Base-by-base conservation (phyloP, 2,329 filamentous ascomycete species). In the Exophiala phaeomuriformis region DNA sequence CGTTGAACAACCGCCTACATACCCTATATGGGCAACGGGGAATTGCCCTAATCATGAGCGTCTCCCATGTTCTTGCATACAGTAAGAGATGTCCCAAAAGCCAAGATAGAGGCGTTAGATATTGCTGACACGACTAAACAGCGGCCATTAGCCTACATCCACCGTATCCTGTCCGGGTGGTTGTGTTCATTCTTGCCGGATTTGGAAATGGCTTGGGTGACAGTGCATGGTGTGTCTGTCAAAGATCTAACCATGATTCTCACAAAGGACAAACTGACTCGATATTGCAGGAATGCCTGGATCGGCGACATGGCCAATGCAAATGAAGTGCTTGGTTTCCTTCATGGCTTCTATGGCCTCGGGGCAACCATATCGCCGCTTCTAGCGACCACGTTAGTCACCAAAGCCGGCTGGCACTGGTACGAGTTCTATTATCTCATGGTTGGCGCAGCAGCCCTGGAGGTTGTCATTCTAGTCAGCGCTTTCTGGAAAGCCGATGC, bases 301-400 rank as follows among this genome's bases (percentile, higher is more conserved):
- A 76, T 81, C 29, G 87, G 86, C n/a, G 85, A 83, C 62, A 85
- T 90, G 79, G 74, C 79, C 7, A 79, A 81, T 55, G 78, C 84
- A 6, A 90, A 90, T 66, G 82, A 89, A 65, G 72, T 90, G 6
- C 86, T 31, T 84, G 83, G 63, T 85, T 91, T 82, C 75, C 79
- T 27, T 78, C 81, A 57, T 79, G 85, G 5, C 89, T 90, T 66
- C 82, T 90, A 66, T 71, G 89, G 1, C 75, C 88, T 1, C 84
- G 86, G 2, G 75, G 89, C 56, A 68, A 90, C 35, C 84, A 89
- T 67, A 83, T 74, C 77, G 1, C 86, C 86, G 0, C 68, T 89
- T 1, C 76, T 88, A 52, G 85, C 85, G 1, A 88, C 86, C 0
- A 77, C 78, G 8, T 80, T 90, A 77, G 78, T 70, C 0, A 62